Base-by-base conservation (phyloP, 2,329 filamentous ascomycete genomes). In the Kalaharituber pfeilii region DNA sequence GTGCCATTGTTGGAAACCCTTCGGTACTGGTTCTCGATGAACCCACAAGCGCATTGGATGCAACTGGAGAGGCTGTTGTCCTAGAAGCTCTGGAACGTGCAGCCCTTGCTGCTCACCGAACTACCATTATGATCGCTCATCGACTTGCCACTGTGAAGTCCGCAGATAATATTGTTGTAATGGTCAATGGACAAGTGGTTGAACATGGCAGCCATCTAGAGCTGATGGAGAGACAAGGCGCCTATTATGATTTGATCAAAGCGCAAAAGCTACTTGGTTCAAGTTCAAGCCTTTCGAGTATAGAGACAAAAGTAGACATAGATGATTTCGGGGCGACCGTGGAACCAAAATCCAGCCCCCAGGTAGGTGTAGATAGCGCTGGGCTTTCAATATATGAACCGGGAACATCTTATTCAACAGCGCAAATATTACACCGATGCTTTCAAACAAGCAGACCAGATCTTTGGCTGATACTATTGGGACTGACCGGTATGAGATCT, bases 91-190 rank as follows among this genome's bases (percentile, higher is more conserved):
- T 78, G 15, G 69, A 73, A 9, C 62, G 63, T 18, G 58, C 63
- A 29, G 51, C 60, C 47, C 62, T 61, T 4, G 59, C 64, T 22
- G 61, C 60, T 11, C 62, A 60, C 60, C 66, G 52, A 67, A 75
- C 58, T 63, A 69, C 67, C 1, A 65, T 71, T 15, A 65, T 66
- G 57, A 68, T 71, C 55, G 69, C 69, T 1, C 69, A 71, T 63
- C 64, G 69, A 1, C 63, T 71, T n/a, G 64, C 68, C 4, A 69
- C 69, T 5, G 66, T 71, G 26, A 66, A 62, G 51, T 57, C 65
- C 28, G 68, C 69, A 1, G 68, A 71, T 53, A 66, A 65, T 15
- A 71, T 72, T 52, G 63, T 70, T 26, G 69, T 71, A 8, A 66
- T 72, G 63, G 64, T 62, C 1, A 62, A 65, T 18, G 69, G 69